phyloP scores from a whole-genome alignment of 2,329 filamentous ascomycete genomes.

The Pseudocercospora vitis region DNA sequence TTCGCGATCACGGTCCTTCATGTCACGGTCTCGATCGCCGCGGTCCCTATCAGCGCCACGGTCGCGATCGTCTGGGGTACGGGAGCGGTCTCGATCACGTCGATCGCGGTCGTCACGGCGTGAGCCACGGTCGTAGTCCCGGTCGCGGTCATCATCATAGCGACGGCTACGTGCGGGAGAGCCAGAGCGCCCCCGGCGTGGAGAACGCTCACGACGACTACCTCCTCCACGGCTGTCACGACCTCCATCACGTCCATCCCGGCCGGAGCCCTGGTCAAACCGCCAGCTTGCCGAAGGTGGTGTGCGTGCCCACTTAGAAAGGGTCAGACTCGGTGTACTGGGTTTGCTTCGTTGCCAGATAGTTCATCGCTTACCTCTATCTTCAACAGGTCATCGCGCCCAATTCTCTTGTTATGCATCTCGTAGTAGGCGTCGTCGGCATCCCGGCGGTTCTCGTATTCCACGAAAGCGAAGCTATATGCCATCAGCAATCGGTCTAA shows the following conservation, averaged over 20 bases:
- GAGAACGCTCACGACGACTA: conserved; percentile 64
- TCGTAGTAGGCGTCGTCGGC: conserved; percentile 99
- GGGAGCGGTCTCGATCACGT: conserved; percentile 69
- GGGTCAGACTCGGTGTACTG: conserved; percentile 22
- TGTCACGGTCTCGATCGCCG: conserved; percentile 57
- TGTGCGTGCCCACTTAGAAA: conserved; percentile 85
- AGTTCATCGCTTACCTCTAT: conserved; percentile 88
- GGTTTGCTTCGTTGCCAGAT: not conserved
- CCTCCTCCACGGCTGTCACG: conserved; percentile 64
- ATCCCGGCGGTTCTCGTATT: conserved; percentile 97
- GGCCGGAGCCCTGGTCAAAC: conserved; percentile 76
- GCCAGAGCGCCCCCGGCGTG: conserved; percentile 62
- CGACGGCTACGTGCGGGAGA: conserved; percentile 58
- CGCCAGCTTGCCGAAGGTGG: conserved; percentile 98
- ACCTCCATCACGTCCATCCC: conserved; percentile 52
- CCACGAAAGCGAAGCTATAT: conserved; percentile 88
- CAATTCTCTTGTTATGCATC: conserved; percentile 99
- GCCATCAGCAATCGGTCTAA: conserved; percentile 40
- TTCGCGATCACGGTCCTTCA: conserved; percentile 62
- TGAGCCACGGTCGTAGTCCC: conserved; percentile 70
- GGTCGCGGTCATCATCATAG: conserved; percentile 77
- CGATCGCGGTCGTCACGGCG: conserved; percentile 71
- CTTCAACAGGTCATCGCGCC: conserved; percentile 91
- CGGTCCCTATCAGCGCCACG: conserved; percentile 49
- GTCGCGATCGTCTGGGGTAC: conserved; percentile 47